A percentile compares a stretch with the other conserved stretches of the same genome.
phyloP scores from a whole-genome alignment of 192 early-diverging fungal species.

The Rhizophagus prolifer region DNA sequence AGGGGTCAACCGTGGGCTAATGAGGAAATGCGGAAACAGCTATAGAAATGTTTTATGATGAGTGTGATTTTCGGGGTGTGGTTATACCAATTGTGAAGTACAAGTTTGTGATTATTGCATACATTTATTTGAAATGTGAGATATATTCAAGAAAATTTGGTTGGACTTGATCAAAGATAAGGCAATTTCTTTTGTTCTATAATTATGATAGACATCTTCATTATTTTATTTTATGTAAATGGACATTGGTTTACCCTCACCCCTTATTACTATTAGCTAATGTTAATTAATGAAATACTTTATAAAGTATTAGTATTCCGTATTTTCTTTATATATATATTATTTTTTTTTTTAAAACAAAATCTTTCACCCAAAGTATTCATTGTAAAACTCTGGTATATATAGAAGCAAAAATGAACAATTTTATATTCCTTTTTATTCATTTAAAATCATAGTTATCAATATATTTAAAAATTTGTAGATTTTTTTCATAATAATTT shows the following conservation, averaged over 20 bases:
- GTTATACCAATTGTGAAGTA: slow-evolving; percentile 13
- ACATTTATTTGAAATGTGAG: neutral
- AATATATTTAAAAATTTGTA: slow-evolving; percentile 17
- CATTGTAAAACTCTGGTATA: slow-evolving; percentile 20
- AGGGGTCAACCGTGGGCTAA: neutral
- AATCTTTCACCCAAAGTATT: slow-evolving; percentile 6
- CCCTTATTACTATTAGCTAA: slow-evolving; percentile 20
- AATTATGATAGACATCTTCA: neutral
- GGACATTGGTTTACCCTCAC: slow-evolving; percentile 4
- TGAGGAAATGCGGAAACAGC: slow-evolving; percentile 11
- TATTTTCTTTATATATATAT: slow-evolving; percentile 29
- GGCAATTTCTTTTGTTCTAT: neutral
- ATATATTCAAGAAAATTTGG: neutral
- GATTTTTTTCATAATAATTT: slow-evolving; percentile 27
- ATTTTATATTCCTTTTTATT: slow-evolving; percentile 23
- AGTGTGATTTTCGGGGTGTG: slow-evolving; percentile 7
- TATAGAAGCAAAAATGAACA: slow-evolving; percentile 30
- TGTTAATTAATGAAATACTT: slow-evolving; percentile 21
- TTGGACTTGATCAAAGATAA: neutral
- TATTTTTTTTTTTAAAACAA: no score
- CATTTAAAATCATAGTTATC: neutral
- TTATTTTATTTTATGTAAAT: slow-evolving; percentile 13
- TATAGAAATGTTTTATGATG: slow-evolving; percentile 2
- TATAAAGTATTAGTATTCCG: slow-evolving; percentile 18
- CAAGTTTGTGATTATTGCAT: neutral